Evolutionary conservation across 2,329 filamentous ascomycete species (phyloP).

Genomic region (Verticillium isaacii): DNA sequence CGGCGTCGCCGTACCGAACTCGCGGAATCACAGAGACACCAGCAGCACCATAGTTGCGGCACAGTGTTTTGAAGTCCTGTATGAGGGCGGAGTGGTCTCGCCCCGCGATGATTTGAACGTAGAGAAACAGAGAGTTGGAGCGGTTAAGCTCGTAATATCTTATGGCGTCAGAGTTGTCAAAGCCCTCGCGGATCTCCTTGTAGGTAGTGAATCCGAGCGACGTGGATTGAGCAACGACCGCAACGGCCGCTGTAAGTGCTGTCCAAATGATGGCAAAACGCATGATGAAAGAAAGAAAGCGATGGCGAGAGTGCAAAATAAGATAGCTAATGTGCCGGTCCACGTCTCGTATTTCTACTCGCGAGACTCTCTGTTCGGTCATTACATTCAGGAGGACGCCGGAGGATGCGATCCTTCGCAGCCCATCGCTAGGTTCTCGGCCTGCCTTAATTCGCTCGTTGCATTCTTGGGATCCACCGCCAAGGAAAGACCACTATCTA

Average conservation of each 20-base stretch:
- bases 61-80: conserved; percentile 11
- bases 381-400: background rate
- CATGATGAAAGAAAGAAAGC: background rate
- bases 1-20: conserved; percentile 9
- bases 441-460: background rate
- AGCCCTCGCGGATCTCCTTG: conserved; percentile 10
- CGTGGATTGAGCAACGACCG: background rate
- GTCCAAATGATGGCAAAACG: background rate
- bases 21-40: conserved; percentile 9
- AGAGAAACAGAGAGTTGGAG: conserved; percentile 11
- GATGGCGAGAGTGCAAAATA: too few species aligned
- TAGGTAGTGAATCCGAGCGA: conserved; percentile 11
- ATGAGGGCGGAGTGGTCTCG: conserved; percentile 6
- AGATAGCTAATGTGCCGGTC: too few species aligned
- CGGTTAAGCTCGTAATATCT: conserved; percentile 5
- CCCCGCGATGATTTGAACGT: conserved; percentile 13
- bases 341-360: background rate
- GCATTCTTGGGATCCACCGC: background rate
- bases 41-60: conserved; percentile 8
- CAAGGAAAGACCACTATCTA: too few species aligned
- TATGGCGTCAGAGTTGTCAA: conserved; percentile 8
- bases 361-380: background rate
- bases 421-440: background rate
- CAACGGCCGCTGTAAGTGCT: background rate
- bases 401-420: background rate